Percentiles rank a stretch among this genome's conserved stretches.
These are phyloP conservation scores for Gracilaria gracilis DNA, from an alignment of 23 red algal species.

Conservation along the genomic window DNA sequence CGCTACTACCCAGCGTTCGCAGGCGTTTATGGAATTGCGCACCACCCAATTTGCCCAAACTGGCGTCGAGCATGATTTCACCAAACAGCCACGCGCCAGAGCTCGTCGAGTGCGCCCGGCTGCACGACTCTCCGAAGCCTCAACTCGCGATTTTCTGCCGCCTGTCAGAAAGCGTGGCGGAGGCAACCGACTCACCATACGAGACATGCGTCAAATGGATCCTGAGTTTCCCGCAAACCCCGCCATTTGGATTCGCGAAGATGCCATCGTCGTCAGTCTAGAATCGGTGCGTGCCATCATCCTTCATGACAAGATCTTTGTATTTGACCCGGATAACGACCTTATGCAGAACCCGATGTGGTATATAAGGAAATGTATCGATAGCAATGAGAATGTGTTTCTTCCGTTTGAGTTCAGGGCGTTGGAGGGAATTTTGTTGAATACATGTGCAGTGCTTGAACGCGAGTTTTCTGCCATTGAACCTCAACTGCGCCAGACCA, in stretches of 20 bases:
- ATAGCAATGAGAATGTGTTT: constrained; percentile 58
- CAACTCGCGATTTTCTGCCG: background rate
- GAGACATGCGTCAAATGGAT: constrained; percentile 94
- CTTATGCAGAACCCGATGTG: constrained; percentile 32
- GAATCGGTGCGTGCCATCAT: constrained; percentile 85
- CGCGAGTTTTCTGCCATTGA: constrained; percentile 76
- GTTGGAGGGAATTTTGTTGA: constrained; percentile 89
- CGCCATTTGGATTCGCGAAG: constrained; percentile 91
- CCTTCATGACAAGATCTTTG: constrained; percentile 78
- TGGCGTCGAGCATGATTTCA: background rate
- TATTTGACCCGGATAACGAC: constrained; percentile 83
- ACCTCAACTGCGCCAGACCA: constrained; percentile 60
- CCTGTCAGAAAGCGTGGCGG: constrained; percentile 1
- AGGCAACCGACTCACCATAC: constrained; percentile 61
- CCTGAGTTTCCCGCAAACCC: constrained; percentile 86
- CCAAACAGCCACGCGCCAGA: background rate
- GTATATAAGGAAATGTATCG: constrained; percentile 44
- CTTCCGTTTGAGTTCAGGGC: constrained; percentile 91
- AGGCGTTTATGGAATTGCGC: background rate
- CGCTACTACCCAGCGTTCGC: background rate
- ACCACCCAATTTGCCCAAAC: background rate
- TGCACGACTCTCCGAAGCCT: background rate
- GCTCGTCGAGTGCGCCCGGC: background rate
- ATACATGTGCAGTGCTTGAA: constrained; percentile 76
- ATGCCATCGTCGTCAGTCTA: constrained; percentile 82